Conservation (phyloP, 1,284 basidiomycete genomes). For the Xerocomus amazonicus region DNA sequence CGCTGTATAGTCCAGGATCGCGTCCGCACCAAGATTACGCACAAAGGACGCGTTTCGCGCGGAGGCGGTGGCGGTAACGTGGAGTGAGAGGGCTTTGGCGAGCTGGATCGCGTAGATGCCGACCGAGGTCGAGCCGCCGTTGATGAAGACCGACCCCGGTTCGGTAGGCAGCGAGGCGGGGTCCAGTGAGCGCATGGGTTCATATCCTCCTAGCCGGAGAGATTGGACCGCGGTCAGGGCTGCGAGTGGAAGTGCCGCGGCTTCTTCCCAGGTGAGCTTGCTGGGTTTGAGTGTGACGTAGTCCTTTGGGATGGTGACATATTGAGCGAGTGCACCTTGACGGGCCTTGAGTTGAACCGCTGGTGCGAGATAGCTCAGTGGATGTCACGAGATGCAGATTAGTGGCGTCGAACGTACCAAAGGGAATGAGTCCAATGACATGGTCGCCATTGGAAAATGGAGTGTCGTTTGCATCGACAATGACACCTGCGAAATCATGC, state of each 20-base stretch:
- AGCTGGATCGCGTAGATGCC: constrained; percentile 64
- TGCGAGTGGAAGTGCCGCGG: constrained; percentile 55
- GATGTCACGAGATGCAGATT: neutral
- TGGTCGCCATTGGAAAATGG: constrained; percentile 53
- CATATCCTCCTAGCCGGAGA: constrained; percentile 32
- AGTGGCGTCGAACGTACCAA: constrained; percentile 30
- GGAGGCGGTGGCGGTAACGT: constrained; percentile 55
- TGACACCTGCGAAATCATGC: constrained; percentile 58
- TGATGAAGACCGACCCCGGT: constrained; percentile 55
- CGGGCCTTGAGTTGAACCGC: constrained; percentile 28
- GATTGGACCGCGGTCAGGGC: constrained; percentile 56
- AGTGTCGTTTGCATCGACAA: constrained; percentile 52
- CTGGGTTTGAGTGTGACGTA: constrained; percentile 45
- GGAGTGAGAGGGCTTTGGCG: constrained; percentile 54
- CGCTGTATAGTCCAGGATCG: constrained; percentile 59
- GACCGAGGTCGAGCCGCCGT: constrained; percentile 63
- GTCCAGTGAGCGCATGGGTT: constrained; percentile 16
- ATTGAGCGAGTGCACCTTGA: constrained; percentile 55
- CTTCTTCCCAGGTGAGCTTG: constrained; percentile 47
- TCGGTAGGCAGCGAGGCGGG: constrained; percentile 36
- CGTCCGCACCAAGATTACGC: constrained; percentile 41
- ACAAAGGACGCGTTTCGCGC: constrained; percentile 47
- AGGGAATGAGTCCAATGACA: constrained; percentile 52
- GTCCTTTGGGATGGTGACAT: constrained; percentile 43
- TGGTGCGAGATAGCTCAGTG: neutral